Percentiles rank a stretch among this genome's conserved stretches.
Evolutionary conservation across 2,329 filamentous ascomycete species (phyloP).

Genomic region (Penicillium hesseltinei): DNA sequence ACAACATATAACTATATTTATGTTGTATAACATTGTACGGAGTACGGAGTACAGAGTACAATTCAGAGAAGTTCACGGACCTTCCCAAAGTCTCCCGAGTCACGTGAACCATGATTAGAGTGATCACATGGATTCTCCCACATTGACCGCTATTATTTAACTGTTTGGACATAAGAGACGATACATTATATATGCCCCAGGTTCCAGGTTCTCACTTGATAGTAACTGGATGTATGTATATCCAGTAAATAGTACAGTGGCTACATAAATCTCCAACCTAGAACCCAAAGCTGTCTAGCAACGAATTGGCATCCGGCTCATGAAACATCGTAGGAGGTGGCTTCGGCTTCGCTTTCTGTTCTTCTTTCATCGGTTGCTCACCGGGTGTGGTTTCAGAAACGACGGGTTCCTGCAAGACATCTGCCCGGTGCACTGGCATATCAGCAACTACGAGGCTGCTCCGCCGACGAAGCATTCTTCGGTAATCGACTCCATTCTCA

Average conservation of each 20-base stretch:
- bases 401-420: constrained; percentile 39
- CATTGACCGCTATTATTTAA: background rate
- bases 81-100: background rate
- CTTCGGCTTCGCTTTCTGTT: constrained; percentile 47
- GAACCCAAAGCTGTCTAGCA: constrained; percentile 93
- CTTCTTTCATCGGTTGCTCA: constrained; percentile 30
- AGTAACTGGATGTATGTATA: background rate
- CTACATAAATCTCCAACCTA: constrained; percentile 42
- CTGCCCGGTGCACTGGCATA: constrained; percentile 46
- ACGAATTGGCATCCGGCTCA: constrained; percentile 84
- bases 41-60: background rate
- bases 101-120: background rate
- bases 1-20: background rate
- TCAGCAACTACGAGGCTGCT: constrained; percentile 81
- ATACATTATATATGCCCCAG: background rate
- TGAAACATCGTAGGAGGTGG: constrained; percentile 75
- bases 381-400: constrained; percentile 6
- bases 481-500: constrained; percentile 54
- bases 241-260: constrained; percentile 6
- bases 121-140: background rate
- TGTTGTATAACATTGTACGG: background rate
- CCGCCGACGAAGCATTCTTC: constrained; percentile 66
- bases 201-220: background rate
- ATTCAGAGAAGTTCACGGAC: background rate
- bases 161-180: background rate